Conservation (phyloP, 23 red algal species). For the Gracilaria caudata region DNA sequence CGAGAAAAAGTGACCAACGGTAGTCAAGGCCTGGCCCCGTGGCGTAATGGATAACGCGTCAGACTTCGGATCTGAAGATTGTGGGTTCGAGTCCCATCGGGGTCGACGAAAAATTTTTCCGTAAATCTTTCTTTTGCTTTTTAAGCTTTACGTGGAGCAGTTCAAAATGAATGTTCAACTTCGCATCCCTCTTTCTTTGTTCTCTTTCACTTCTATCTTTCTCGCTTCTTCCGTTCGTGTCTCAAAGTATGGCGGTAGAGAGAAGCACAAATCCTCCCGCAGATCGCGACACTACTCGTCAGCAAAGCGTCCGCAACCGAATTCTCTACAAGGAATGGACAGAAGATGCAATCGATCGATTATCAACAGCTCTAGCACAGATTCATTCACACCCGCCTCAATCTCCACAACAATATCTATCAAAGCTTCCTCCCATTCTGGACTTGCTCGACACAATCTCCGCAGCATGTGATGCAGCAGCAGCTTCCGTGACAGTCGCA, state of each 20-base stretch:
- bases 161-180: neutral
- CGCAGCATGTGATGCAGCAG: conserved; percentile 17
- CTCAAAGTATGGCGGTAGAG: neutral
- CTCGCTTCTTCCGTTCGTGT: neutral
- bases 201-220: too few species aligned
- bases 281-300: conserved; percentile 4
- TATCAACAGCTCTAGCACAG: neutral
- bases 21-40: conserved; percentile 45
- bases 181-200: neutral
- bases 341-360: conserved; percentile 10
- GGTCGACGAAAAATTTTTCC: conserved; percentile 28
- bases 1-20: too few species aligned
- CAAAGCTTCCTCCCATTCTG: neutral
- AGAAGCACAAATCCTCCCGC: neutral
- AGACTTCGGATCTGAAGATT: conserved; percentile 95
- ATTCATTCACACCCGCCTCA: neutral
- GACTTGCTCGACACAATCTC: conserved; percentile 26
- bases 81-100: conserved; percentile 94
- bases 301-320: conserved; percentile 16
- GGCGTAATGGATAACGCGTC: conserved; percentile 93
- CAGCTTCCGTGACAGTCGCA: conserved; percentile 2
- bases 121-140: neutral
- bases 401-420: neutral
- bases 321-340: conserved; percentile 16
- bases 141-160: neutral